Percentiles rank a stretch among this genome's conserved stretches.
Evolutionary conservation across 2,329 filamentous ascomycete species (phyloP).

Genomic region (Graphilbum ipis-grandicollis): DNA sequence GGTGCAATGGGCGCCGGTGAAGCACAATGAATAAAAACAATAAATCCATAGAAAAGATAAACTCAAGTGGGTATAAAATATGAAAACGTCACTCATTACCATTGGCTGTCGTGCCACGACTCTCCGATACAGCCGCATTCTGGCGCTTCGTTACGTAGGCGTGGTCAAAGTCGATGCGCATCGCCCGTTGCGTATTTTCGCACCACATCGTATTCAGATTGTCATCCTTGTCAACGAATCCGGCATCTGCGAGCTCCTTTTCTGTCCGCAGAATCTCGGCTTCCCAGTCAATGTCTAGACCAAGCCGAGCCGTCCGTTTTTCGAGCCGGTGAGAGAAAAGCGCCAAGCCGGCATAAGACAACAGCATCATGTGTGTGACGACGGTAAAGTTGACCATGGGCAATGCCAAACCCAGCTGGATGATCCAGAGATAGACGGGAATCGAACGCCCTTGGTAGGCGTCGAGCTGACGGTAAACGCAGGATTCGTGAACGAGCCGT

Average conservation of each 20-base stretch:
- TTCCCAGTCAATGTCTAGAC: neutral
- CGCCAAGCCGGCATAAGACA: conserved; percentile 5
- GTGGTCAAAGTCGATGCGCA: conserved; percentile 3
- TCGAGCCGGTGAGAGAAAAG: neutral
- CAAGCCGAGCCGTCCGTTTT: neutral
- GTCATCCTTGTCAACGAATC: conserved; percentile 1
- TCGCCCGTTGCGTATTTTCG: neutral
- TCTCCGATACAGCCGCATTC: too few relatives aligned
- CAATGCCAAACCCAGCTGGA: conserved; percentile 2
- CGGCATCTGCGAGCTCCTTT: neutral
- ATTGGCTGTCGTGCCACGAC: too few relatives aligned
- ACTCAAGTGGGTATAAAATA: too few relatives aligned
- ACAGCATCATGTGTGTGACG: conserved; percentile 6
- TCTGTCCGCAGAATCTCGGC: neutral
- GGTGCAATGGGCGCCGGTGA: too few relatives aligned
- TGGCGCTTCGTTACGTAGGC: neutral
- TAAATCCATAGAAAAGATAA: too few relatives aligned
- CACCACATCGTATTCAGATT: conserved; percentile 1
- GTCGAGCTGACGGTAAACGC: conserved; percentile 1
- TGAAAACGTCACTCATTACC: too few relatives aligned
- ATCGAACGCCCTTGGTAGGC: conserved; percentile 3
- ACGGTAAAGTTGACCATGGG: neutral
- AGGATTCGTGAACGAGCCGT: conserved; percentile 1
- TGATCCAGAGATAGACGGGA: conserved; percentile 6
- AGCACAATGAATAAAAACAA: too few relatives aligned